Base-by-base conservation (phyloP, 2,329 filamentous ascomycete species). In the Rugonectria rugulosa region DNA sequence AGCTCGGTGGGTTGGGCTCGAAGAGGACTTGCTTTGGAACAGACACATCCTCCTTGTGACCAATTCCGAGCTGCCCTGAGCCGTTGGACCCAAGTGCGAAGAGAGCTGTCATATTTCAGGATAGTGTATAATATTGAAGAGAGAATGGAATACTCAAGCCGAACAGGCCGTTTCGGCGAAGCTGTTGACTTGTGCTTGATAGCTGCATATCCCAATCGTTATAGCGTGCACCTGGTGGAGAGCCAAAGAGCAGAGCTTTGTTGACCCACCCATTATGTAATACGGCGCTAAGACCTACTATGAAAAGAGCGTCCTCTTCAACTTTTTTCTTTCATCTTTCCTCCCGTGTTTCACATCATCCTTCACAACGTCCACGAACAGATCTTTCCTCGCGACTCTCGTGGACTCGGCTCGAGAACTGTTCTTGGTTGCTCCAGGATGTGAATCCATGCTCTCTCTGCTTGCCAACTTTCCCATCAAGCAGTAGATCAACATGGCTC, bases 51-150 rank as follows among this genome's bases (percentile, higher is more conserved):
- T 91, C 85, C 57, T 78, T 80, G 71, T 92, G 89, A 17, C 85
- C 85, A 54, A 92, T 82, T 34, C 88, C 89, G 9, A 93, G 79
- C 69, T 93, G 90, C 27, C 88, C 88, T 1, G 87, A 91, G 38
- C 89, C 87, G 66, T 93, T 93, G 5, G 90, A 93, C 26, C 90
- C 90, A 41, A 92, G 79, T 3, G 89, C 83, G 65, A 88, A 90
- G 15, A 91, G 70, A 2, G 75, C 73, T n/a, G 78, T 71, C 81
- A 86, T 74, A 17, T 41, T 62, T 26, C 19, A 6, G 10, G 29
- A 19, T 44, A 23, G 47, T 37, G 23, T 40, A 44, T 47, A 47
- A 55, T 45, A 52, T 38, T 41, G n/a, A 36, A 57, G 27, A 48
- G 48, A 42, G 51, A 51, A 29, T 4, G 19, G n/a, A 44, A 19